phyloP scores from a whole-genome alignment of 2,329 filamentous ascomycete species.

The Penicillium sp. region DNA sequence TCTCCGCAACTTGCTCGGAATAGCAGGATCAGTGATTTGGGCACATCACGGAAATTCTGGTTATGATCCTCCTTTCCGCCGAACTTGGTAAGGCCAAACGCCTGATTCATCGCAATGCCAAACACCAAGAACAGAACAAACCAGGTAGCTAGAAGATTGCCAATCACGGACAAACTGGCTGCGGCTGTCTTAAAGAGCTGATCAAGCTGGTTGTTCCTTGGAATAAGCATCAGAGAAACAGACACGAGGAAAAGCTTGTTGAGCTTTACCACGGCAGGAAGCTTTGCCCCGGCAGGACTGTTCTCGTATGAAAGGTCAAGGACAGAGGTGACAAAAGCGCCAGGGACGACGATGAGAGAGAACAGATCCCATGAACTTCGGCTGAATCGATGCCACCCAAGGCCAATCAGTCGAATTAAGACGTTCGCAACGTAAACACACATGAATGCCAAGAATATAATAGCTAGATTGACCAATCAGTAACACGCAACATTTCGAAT shows the following conservation, averaged over 20 bases:
- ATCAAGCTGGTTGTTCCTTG: conserved; percentile 92
- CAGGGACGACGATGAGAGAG: conserved; percentile 73
- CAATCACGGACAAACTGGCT: conserved; percentile 84
- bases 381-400: conserved; percentile 88
- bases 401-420: conserved; percentile 75
- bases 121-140: conserved; percentile 95
- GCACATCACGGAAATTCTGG: conserved; percentile 88
- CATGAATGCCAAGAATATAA: conserved; percentile 76
- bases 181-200: conserved; percentile 98
- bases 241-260: conserved; percentile 94
- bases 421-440: conserved; percentile 81
- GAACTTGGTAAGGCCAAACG: conserved; percentile 92
- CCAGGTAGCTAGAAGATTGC: conserved; percentile 93
- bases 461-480: conserved; percentile 48
- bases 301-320: conserved; percentile 60
- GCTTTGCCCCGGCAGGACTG: conserved; percentile 64
- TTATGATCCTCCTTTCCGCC: conserved; percentile 69
- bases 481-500: conserved; percentile 8
- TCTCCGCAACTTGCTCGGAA: conserved; percentile 93
- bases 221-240: conserved; percentile 85
- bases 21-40: conserved; percentile 87
- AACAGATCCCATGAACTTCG: conserved; percentile 95
- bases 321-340: conserved; percentile 78
- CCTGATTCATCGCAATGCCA: conserved; percentile 92
- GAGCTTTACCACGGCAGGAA: conserved; percentile 71